These are phyloP conservation scores for Aristolochia fimbriata DNA, from an alignment of 164 flowering plant genomes.

Conservation along the genomic window DNA sequence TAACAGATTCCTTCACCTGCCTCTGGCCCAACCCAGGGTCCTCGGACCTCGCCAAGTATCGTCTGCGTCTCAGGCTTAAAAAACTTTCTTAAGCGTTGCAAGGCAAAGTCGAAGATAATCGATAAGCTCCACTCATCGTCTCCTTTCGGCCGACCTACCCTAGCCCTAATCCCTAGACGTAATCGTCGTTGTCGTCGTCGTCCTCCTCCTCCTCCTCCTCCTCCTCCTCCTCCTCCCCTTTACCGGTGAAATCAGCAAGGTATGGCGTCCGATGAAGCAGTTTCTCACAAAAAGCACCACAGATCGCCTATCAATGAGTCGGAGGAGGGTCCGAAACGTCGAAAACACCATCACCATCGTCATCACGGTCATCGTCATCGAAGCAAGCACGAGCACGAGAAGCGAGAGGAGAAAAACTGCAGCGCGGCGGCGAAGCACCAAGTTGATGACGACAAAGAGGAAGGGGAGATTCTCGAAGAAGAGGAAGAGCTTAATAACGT, in stretches of 20 bases:
- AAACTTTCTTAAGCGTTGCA: too few species aligned
- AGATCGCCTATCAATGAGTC: slow-evolving; percentile 36
- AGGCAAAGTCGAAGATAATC: too few species aligned
- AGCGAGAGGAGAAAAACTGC: slow-evolving; percentile 14
- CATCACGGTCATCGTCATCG: slow-evolving; percentile 41
- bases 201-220: too few species aligned
- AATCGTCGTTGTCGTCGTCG: background rate
- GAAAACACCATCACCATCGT: slow-evolving; percentile 55
- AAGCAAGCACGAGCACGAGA: slow-evolving; percentile 31
- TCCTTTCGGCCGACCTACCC: background rate
- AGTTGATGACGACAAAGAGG: slow-evolving; percentile 64
- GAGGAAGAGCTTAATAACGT: slow-evolving; percentile 19
- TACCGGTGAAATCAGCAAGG: background rate
- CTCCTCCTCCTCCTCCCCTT: too few species aligned
- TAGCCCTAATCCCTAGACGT: slow-evolving; percentile 1
- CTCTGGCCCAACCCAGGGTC: too few species aligned
- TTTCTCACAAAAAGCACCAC: slow-evolving; percentile 7
- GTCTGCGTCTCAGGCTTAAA: too few species aligned
- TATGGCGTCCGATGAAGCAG: slow-evolving; percentile 50
- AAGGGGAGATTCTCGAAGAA: slow-evolving; percentile 92
- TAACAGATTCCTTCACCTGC: too few species aligned
- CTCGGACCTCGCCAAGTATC: too few species aligned
- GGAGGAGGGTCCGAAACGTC: slow-evolving; percentile 60
- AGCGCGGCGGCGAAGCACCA: slow-evolving; percentile 2
- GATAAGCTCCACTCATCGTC: too few species aligned